These are phyloP conservation scores for Geotrichum phurueaensis DNA, from an alignment of 1,139 yeast genomes.

Conservation along the genomic window DNA sequence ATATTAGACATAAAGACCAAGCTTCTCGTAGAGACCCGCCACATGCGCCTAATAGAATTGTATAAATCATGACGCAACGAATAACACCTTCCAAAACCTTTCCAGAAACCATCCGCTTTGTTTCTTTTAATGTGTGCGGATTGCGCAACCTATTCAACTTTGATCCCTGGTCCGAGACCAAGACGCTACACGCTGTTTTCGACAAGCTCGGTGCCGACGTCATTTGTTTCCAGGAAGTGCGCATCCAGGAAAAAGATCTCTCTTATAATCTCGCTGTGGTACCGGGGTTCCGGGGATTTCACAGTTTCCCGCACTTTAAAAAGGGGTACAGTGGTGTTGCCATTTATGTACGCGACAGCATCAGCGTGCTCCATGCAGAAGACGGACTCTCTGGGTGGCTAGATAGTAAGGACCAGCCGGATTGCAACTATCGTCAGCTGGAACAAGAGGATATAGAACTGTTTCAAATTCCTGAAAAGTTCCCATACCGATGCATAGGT, in stretches of 20 bases:
- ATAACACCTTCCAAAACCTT: conserved; percentile 13
- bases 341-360: conserved; percentile 56
- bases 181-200: conserved; percentile 48
- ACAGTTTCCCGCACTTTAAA: conserved; percentile 53
- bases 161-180: conserved; percentile 68
- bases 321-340: conserved; percentile 94
- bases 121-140: conserved; percentile 85
- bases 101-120: conserved; percentile 36
- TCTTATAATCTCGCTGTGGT: conserved; percentile 50
- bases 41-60: neutral
- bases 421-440: conserved; percentile 20
- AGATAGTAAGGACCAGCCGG: conserved; percentile 28
- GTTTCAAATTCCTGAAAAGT: conserved; percentile 12
- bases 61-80: neutral
- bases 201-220: conserved; percentile 61
- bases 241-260: conserved; percentile 50
- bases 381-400: conserved; percentile 84
- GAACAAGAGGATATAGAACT: conserved; percentile 24
- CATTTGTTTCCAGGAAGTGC: conserved; percentile 78
- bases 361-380: conserved; percentile 64
- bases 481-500: conserved; percentile 46
- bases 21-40: neutral
- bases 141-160: conserved; percentile 71
- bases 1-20: too few species aligned
- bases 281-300: conserved; percentile 54